phyloP scores from a whole-genome alignment of 23 red algal genomes.

The Gracilaria domingensis region DNA sequence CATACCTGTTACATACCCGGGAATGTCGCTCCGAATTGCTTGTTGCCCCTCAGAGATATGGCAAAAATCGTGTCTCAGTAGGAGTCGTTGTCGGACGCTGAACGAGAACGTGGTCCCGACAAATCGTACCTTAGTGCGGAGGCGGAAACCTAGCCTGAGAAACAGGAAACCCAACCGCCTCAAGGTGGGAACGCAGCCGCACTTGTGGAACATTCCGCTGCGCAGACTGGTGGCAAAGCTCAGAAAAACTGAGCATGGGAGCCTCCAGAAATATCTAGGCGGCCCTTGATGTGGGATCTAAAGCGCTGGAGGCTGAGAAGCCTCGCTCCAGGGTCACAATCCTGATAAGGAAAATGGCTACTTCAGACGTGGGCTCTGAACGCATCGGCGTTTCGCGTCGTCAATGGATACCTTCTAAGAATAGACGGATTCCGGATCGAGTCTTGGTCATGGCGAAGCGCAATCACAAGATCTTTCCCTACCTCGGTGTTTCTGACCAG shows the following conservation, averaged over 20 bases:
- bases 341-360: not conserved
- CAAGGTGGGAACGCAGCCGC: not conserved
- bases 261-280: not conserved
- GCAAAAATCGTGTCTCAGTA: not conserved
- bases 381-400: not conserved
- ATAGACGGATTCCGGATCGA: not conserved
- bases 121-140: not conserved
- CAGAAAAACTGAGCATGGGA: not conserved
- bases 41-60: too few relatives aligned
- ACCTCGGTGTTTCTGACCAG: not conserved
- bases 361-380: not conserved
- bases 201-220: too few relatives aligned
- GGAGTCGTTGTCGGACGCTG: slow-evolving; percentile 8
- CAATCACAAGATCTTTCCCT: not conserved
- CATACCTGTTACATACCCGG: too few relatives aligned
- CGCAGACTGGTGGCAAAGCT: not conserved
- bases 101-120: not conserved
- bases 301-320: not conserved
- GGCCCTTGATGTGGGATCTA: not conserved
- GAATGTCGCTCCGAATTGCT: too few relatives aligned
- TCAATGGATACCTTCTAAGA: not conserved
- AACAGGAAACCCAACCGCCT: not conserved
- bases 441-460: slow-evolving; percentile 4
- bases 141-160: not conserved
- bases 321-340: not conserved